Percentiles rank a stretch among this genome's conserved stretches.
Conservation (phyloP, 768 basidiomycete species). For the Phylloporus sp. region DNA sequence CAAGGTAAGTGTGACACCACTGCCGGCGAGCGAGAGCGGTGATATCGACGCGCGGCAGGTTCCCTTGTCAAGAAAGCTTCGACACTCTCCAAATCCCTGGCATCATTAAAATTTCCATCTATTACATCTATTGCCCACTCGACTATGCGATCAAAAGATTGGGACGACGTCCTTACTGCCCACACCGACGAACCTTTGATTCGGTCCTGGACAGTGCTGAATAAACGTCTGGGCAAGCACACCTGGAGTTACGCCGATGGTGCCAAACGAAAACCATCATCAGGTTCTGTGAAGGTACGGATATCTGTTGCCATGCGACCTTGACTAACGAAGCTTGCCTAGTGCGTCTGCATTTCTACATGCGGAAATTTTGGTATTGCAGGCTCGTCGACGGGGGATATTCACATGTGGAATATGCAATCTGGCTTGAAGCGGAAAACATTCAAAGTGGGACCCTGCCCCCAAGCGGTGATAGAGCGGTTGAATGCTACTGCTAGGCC, state of each 20-base stretch:
- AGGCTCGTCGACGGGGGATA: conserved; percentile 72
- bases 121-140: conserved; percentile 77
- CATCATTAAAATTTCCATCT: conserved; percentile 80
- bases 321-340: background rate
- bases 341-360: conserved; percentile 85
- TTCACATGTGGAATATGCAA: conserved; percentile 96
- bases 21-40: background rate
- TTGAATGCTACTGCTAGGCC: conserved; percentile 38
- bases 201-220: conserved; percentile 82
- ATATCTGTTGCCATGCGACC: background rate
- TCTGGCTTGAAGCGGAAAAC: conserved; percentile 80
- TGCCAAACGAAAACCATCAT: conserved; percentile 40
- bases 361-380: conserved; percentile 95
- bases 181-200: conserved; percentile 80
- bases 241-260: conserved; percentile 55
- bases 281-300: conserved; percentile 70
- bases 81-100: conserved; percentile 68
- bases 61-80: conserved; percentile 80
- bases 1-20: conserved; percentile 57
- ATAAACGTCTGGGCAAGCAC: conserved; percentile 77
- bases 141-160: conserved; percentile 80
- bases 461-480: conserved; percentile 46
- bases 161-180: conserved; percentile 95
- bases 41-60: conserved; percentile 42
- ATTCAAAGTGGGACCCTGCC: conserved; percentile 64